Evolutionary conservation across 106 monocot genomes (phyloP).

Genomic region (Amphibolis antarctica): DNA sequence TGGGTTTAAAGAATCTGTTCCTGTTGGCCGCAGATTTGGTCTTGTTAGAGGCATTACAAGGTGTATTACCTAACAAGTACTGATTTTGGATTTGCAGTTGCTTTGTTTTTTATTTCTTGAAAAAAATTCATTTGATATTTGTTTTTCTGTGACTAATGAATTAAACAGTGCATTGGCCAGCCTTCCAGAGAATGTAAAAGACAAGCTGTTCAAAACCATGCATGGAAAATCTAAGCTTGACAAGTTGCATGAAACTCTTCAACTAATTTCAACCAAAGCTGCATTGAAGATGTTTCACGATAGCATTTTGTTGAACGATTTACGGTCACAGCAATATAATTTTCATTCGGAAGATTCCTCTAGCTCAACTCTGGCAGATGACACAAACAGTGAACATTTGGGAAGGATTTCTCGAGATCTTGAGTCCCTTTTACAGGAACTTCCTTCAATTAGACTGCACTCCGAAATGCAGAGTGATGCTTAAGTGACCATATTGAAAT

Average conservation of each 20-base stretch:
- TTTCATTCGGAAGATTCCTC: conserved; percentile 1
- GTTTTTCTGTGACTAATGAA: not conserved
- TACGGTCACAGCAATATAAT: not conserved
- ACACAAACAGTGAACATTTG: conserved; percentile 13
- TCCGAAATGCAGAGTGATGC: not conserved
- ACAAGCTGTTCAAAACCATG: conserved; percentile 26
- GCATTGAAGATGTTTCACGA: conserved; percentile 31
- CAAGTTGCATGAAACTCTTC: conserved; percentile 26
- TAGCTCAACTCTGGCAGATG: conserved; percentile 1
- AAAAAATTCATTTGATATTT: not conserved
- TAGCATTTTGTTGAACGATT: conserved; percentile 9
- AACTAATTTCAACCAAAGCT: conserved; percentile 27
- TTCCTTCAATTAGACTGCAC: conserved; percentile 24
- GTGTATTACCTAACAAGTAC: conserved; percentile 4
- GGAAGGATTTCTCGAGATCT: conserved; percentile 26
- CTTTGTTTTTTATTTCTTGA: conserved; percentile 6
- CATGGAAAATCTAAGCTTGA: conserved; percentile 28
- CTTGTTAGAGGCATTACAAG: conserved; percentile 64
- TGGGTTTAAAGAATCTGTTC: conserved; percentile 62
- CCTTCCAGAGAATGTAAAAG: conserved; percentile 44
- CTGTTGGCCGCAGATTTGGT: conserved; percentile 53
- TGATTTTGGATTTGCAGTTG: not conserved
- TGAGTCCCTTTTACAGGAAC: conserved; percentile 15
- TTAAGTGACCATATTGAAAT: not conserved
- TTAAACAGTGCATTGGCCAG: conserved; percentile 33